These are phyloP conservation scores for Lolium multiflorum DNA, from an alignment of 176 grass and related monocot genomes.

Conservation along the genomic window DNA sequence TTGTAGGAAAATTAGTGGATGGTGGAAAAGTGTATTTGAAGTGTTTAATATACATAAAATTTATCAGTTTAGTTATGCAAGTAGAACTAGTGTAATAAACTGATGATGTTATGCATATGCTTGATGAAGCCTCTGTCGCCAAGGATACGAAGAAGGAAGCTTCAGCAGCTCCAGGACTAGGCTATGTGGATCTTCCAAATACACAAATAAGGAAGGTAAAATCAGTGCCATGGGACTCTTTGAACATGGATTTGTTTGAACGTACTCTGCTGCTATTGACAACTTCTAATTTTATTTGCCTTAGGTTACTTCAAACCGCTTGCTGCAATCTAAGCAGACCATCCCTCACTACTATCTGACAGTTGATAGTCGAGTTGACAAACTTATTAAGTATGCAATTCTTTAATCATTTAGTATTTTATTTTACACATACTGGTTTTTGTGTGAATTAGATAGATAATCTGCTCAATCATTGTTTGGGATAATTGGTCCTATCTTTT, in stretches of 20 bases:
- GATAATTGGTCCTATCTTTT: not conserved
- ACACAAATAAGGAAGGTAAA: constrained; percentile 75
- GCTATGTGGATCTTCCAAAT: constrained; percentile 69
- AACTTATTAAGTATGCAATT: constrained; percentile 46
- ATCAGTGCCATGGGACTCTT: not conserved
- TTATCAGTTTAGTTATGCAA: constrained; percentile 24
- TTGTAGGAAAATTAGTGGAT: not conserved
- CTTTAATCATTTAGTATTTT: constrained; percentile 30
- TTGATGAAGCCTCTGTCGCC: constrained; percentile 47
- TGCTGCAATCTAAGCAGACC: constrained; percentile 77
- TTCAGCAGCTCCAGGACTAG: constrained; percentile 40
- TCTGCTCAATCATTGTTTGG: constrained; percentile 8
- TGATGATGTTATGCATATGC: constrained; percentile 6
- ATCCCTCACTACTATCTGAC: constrained; percentile 67
- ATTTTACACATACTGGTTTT: not conserved
- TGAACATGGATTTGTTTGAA: not conserved
- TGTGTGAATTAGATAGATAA: constrained; percentile 10
- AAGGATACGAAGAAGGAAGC: constrained; percentile 47
- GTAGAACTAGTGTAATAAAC: not conserved
- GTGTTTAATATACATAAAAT: not conserved
- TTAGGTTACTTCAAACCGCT: constrained; percentile 64
- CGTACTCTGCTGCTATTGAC: not conserved
- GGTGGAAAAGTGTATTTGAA: not conserved
- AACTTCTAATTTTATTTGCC: constrained; percentile 15
- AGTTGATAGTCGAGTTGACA: constrained; percentile 39